Base-by-base conservation (phyloP, 2,329 filamentous ascomycete species). In the Xylaria sp. region DNA sequence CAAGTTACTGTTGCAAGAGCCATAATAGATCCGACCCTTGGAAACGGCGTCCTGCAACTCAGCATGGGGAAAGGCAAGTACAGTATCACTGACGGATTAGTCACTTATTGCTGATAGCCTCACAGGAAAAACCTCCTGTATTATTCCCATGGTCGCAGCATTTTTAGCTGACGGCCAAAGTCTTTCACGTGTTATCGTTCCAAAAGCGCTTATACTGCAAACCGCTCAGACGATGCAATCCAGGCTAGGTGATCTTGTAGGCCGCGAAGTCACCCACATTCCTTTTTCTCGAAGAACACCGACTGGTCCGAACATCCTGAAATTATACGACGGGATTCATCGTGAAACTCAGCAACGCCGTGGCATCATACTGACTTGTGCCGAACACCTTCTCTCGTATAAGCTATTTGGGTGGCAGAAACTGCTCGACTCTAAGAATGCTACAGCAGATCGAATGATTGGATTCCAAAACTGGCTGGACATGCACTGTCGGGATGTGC, bases 381-480 rank as follows among this genome's bases (percentile, higher is more conserved):
- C 90, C 0, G 90, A 92, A 63, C 86, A 92, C 69, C 78, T 89
- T 0, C 78, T 92, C 1, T 92, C 90, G 0, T 91, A 90, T 76
- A 88, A 87, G 71, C 81, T 92, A 0, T 89, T 87, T 67, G 89
- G 88, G 0, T 76, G 88, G 3, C 89, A 92, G 69, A 83, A 83
- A 1, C 76, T 91, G 0, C 83, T 84, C 0, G 86, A 90, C 51
- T 77, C 76, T 0, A 79, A 83, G 1, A 51, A 81, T 0, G 55
- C 75, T 0, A 78, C 84, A 23, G 85, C 86, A 0, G 73, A 72
- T 0, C 72, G 69, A 0, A 88, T 92, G 84, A 81, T 90, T 3
- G 74, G 75, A 0, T 82, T 84, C 0, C 87, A 91, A 41, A 63
- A 75, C 0, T 88, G 85, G 81, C 74, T 92, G 6, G 80, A 86